Conservation (phyloP, 1,139 yeast genomes). For the Saccharomycopsis crataegensis region DNA sequence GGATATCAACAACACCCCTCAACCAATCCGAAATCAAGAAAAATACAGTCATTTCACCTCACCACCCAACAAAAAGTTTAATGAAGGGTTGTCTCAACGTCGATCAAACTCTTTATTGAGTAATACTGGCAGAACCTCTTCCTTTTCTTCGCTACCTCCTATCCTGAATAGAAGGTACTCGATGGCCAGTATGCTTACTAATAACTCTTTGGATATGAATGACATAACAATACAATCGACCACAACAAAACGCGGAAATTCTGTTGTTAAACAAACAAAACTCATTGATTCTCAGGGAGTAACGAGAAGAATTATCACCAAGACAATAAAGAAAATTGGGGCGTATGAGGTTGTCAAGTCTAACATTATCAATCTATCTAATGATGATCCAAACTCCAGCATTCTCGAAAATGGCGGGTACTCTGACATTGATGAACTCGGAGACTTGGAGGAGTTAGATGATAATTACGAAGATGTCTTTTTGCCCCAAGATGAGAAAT, state of each 20-base stretch:
- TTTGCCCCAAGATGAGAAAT: background rate
- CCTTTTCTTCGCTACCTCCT: slow-evolving; percentile 13
- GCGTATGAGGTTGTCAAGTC: slow-evolving; percentile 23
- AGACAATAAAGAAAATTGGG: slow-evolving; percentile 26
- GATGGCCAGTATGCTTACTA: slow-evolving; percentile 11
- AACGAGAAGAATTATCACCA: slow-evolving; percentile 26
- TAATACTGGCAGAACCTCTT: slow-evolving; percentile 9
- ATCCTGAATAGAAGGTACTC: slow-evolving; percentile 1
- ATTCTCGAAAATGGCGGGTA: slow-evolving; percentile 13
- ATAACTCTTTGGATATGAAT: slow-evolving; percentile 5
- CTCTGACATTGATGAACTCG: slow-evolving; percentile 24
- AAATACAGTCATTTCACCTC: too few relatives aligned
- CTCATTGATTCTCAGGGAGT: slow-evolving; percentile 26
- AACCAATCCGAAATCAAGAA: too few relatives aligned
- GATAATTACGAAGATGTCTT: slow-evolving; percentile 8
- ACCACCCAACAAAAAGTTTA: too few relatives aligned
- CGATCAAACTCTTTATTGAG: slow-evolving; percentile 7
- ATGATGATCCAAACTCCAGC: background rate
- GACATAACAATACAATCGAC: slow-evolving; percentile 16
- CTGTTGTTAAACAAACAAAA: slow-evolving; percentile 22
- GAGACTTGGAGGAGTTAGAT: slow-evolving; percentile 15
- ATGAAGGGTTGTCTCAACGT: background rate
- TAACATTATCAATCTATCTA: slow-evolving; percentile 19
- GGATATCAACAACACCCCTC: background rate
- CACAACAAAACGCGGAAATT: slow-evolving; percentile 10